Evolutionary conservation across 176 grass and related monocot species (phyloP).

Genomic region (Ensete ventricosum): DNA sequence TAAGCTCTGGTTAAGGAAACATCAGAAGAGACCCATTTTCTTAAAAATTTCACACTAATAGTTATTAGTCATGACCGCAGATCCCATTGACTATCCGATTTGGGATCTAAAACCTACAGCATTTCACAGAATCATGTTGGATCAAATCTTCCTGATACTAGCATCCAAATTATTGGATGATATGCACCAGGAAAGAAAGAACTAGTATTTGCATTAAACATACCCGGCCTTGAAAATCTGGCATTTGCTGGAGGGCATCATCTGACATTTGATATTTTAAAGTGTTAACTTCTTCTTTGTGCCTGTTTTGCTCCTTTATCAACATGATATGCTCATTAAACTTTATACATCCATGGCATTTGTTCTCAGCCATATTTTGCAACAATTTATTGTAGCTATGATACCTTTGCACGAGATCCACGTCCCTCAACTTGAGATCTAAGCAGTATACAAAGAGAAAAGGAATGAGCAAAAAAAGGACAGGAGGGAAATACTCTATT

Average conservation of each 20-base stretch:
- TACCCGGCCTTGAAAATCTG: constrained; percentile 98
- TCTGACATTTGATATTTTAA: constrained; percentile 93
- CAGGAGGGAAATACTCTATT: not conserved
- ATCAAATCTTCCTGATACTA: not conserved
- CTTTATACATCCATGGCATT: constrained; percentile 95
- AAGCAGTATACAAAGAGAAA: constrained; percentile 21
- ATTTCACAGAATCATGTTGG: not conserved
- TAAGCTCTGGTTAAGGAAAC: no score
- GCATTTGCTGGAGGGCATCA: constrained; percentile 96
- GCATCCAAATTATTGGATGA: not conserved
- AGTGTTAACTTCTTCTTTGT: constrained; percentile 65
- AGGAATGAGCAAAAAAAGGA: not conserved
- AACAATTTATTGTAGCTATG: constrained; percentile 46
- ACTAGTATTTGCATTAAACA: constrained; percentile 18
- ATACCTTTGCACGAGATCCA: constrained; percentile 55
- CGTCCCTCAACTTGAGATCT: constrained; percentile 86
- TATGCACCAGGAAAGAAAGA: not conserved
- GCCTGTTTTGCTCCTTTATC: constrained; percentile 62
- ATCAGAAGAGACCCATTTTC: no score
- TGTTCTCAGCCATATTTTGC: constrained; percentile 69
- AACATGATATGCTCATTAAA: constrained; percentile 72
- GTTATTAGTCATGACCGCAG: no score
- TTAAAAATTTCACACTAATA: not conserved
- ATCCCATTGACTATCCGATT: no score
- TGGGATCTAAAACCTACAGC: no score